Base-by-base conservation (phyloP, 257 asterid genomes). In the Fraxinus pennsylvanica region DNA sequence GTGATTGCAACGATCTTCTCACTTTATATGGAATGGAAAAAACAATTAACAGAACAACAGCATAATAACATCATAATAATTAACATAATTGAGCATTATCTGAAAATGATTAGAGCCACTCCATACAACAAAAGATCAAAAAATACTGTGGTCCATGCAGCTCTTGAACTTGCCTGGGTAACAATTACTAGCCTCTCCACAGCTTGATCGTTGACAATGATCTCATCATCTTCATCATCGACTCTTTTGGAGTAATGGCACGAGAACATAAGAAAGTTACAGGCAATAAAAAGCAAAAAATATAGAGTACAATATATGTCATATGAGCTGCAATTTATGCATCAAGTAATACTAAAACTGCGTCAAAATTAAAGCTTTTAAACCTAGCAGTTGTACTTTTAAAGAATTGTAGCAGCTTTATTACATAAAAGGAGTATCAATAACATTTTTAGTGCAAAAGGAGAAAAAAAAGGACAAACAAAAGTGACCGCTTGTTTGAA, bases 161-260 rank as follows among this genome's bases (percentile, higher is more conserved):
- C 75, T 54, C 69, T 72, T 68, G 69, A 68, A 73, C 90, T 81
- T 82, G 89, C 97, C 95, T 88, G 96, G 74, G 98, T 93, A 77
- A 93, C 97, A 77, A 93, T 89, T 71, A 90, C 89, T 76, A 93
- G 97, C 82, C 89, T 88, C 81, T 93, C 98, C 32, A 93, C 91
- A 72, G 88, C 92, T 74, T 85, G 91, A 77, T 91, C 96, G 83
- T 85, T 88, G 59, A 74, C 87, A 80, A 75, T 76, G 85, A 87
- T 79, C 72, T 93, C 97, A 54, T 90, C 91, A 30, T 91, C 96
- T 67, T 93, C 96, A 41, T 87, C 94, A 39, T 90, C 91, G 86
- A 83, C 80, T 91, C 98, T 93, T 75, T 47, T 65, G 76, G 39
- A 63, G 69, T 9, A 10, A 63, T 25, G 33, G 35, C 69, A 12